Conservation (phyloP, 1,139 yeast genomes). For the Kluyveromyces sp. region DNA sequence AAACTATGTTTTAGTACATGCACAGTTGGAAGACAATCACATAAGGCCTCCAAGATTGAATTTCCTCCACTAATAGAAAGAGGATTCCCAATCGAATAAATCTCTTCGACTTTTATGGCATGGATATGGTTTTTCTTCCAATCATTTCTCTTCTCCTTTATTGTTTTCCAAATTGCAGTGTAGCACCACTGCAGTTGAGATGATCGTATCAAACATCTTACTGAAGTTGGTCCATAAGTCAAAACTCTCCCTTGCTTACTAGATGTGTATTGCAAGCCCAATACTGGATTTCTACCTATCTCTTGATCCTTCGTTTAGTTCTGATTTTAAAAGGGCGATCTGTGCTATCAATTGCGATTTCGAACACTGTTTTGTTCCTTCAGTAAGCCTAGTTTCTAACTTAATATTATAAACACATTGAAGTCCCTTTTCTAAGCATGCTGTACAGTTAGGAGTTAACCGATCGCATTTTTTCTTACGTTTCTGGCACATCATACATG, state of each 20-base stretch:
- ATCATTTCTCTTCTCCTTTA: not conserved
- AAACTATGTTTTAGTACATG: conserved; percentile 1
- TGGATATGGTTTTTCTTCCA: conserved; percentile 1
- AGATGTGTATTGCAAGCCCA: not conserved
- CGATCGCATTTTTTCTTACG: conserved; percentile 1
- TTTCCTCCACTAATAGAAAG: conserved; percentile 3
- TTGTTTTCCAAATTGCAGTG: not conserved
- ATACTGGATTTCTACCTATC: not conserved
- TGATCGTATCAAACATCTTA: not conserved
- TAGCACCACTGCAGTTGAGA: not conserved
- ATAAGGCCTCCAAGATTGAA: conserved; percentile 6
- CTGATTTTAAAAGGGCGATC: not conserved
- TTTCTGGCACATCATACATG: conserved; percentile 1
- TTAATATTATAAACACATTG: not conserved
- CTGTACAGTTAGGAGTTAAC: not conserved
- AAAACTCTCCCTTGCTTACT: not conserved
- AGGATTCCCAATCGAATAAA: conserved; percentile 9
- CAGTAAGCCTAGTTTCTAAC: not conserved
- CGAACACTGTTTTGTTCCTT: not conserved
- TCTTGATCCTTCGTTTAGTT: not conserved
- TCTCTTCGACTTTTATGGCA: conserved; percentile 5
- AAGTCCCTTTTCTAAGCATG: not conserved
- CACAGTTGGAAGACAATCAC: conserved; percentile 3
- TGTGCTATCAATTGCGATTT: not conserved
- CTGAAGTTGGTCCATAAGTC: conserved; percentile 1